phyloP scores from a whole-genome alignment of 2,329 filamentous ascomycete genomes.

The Pleomassaria siparia region DNA sequence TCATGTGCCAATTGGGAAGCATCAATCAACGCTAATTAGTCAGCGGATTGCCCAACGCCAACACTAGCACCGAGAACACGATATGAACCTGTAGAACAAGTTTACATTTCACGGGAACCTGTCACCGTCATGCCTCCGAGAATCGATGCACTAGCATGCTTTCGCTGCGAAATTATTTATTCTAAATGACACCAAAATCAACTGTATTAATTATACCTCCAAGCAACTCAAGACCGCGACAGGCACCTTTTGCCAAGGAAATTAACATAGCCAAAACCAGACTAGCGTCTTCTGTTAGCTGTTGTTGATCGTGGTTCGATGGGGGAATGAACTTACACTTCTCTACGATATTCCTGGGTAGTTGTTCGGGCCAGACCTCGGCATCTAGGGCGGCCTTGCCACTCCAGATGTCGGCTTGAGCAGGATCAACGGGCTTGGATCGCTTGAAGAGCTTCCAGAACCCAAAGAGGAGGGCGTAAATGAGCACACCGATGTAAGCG shows the following conservation, averaged over 20 bases:
- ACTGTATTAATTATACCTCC: neutral
- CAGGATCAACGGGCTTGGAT: constrained; percentile 52
- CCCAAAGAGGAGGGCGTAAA: constrained; percentile 52
- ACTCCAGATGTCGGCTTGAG: constrained; percentile 41
- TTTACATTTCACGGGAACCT: neutral
- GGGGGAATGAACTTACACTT: too few relatives aligned
- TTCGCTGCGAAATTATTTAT: neutral
- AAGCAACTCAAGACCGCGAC: neutral
- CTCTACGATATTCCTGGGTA: constrained; percentile 48
- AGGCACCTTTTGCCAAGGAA: neutral
- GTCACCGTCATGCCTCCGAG: neutral
- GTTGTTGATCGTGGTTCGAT: too few relatives aligned
- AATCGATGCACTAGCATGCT: neutral
- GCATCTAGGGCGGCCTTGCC: constrained; percentile 50
- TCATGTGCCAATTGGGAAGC: too few relatives aligned
- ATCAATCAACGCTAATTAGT: too few relatives aligned
- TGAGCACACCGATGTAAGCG: constrained; percentile 49
- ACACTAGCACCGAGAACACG: neutral
- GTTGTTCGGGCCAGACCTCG: constrained; percentile 47
- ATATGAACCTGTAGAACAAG: neutral
- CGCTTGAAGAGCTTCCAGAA: constrained; percentile 69
- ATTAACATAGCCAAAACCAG: constrained; percentile 52
- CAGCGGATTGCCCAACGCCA: too few relatives aligned
- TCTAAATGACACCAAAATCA: constrained; percentile 1
- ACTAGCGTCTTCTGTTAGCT: too few relatives aligned